Conservation (phyloP, 1,284 basidiomycete species). For the Paramarasmius palmivorus region DNA sequence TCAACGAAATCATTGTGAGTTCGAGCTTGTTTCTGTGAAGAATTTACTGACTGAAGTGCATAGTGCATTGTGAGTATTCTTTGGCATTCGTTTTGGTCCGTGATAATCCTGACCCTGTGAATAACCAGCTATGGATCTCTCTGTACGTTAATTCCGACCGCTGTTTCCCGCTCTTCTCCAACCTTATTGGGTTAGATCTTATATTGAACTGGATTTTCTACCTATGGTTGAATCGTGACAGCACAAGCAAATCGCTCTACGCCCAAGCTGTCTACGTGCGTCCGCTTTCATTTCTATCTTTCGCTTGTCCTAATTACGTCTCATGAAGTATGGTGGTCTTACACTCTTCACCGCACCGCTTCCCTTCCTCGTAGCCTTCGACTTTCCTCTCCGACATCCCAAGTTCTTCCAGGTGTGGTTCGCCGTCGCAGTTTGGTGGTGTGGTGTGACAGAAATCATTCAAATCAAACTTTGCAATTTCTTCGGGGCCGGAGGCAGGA, state of each 20-base stretch:
- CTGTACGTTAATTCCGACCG: constrained; percentile 8
- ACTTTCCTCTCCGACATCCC: constrained; percentile 30
- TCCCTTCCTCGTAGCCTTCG: constrained; percentile 34
- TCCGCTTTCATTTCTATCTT: neutral
- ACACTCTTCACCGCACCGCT: constrained; percentile 34
- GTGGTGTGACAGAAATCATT: constrained; percentile 25
- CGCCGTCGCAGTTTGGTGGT: constrained; percentile 31
- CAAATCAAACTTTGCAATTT: constrained; percentile 24
- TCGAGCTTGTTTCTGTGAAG: neutral
- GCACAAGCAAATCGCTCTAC: constrained; percentile 15
- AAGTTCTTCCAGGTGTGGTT: constrained; percentile 34
- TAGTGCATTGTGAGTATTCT: constrained; percentile 1
- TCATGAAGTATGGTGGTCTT: constrained; percentile 22
- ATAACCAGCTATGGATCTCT: constrained; percentile 17
- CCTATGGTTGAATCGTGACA: constrained; percentile 23
- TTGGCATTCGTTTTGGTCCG: neutral
- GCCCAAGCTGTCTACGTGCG: constrained; percentile 4
- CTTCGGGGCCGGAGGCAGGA: constrained; percentile 12
- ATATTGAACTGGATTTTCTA: constrained; percentile 28
- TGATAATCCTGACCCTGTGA: neutral
- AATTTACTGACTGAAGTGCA: neutral
- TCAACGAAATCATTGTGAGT: constrained; percentile 25
- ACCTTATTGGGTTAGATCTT: constrained; percentile 15
- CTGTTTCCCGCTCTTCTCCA: neutral
- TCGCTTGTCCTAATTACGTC: neutral